phyloP scores from a whole-genome alignment of 306 rosid species.

The Prunus campanulata region DNA sequence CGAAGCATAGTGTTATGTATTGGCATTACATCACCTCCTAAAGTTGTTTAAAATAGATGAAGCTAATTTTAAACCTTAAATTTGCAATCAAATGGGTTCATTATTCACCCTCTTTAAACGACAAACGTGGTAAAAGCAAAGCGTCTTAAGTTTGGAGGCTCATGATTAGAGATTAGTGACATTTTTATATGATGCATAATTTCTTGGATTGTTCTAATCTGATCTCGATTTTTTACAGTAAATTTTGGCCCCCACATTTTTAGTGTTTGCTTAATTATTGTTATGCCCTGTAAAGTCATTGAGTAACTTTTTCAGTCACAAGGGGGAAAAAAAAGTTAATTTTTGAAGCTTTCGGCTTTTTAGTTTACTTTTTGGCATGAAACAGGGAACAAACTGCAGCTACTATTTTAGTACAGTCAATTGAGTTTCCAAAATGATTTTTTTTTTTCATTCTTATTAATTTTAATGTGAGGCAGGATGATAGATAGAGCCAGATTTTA shows the following conservation, averaged over 20 bases:
- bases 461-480: not conserved
- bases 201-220: not conserved
- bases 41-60: slow-evolving; percentile 8
- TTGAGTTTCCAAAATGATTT: not conserved
- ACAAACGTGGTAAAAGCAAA: slow-evolving; percentile 54
- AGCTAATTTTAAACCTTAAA: slow-evolving; percentile 27
- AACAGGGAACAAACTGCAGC: too few relatives aligned
- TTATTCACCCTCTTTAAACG: slow-evolving; percentile 41
- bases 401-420: slow-evolving; percentile 19
- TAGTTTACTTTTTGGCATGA: too few relatives aligned
- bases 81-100: not conserved
- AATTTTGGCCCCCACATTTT: slow-evolving; percentile 14
- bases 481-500: not conserved
- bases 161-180: slow-evolving; percentile 34
- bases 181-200: not conserved
- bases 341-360: slow-evolving; percentile 24
- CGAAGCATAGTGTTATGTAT: too few relatives aligned
- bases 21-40: slow-evolving; percentile 6
- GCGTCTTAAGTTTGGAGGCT: slow-evolving; percentile 36
- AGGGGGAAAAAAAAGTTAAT: not conserved
- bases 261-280: not conserved
- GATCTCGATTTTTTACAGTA: not conserved
- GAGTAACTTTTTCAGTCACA: not conserved
- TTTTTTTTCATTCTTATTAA: too few relatives aligned
- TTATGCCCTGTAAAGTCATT: not conserved